These are phyloP conservation scores for Tylopilus plumbeoviolaceoides DNA, from an alignment of 768 basidiomycete genomes.

Conservation along the genomic window DNA sequence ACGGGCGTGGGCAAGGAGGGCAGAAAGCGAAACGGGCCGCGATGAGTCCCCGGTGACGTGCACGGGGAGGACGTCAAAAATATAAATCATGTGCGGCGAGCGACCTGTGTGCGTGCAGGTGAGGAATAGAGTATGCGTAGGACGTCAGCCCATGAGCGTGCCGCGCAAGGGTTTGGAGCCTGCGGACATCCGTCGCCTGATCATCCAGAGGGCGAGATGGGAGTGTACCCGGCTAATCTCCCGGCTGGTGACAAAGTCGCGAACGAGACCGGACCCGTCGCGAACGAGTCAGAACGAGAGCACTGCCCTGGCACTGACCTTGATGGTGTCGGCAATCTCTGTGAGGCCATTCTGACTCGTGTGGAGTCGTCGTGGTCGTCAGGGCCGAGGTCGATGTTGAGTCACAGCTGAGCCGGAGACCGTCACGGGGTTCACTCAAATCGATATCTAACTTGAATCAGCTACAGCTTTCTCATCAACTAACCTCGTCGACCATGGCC, in stretches of 20 bases:
- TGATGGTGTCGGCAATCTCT: no score
- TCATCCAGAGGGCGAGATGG: slow-evolving; percentile 72
- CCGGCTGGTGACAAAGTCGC: slow-evolving; percentile 96
- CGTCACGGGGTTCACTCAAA: no score
- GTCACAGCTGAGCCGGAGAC: neutral
- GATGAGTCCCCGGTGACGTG: no score
- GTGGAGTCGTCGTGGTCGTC: no score
- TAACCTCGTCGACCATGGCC: slow-evolving; percentile 42
- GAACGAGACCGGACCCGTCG: slow-evolving; percentile 85
- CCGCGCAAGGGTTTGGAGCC: slow-evolving; percentile 62
- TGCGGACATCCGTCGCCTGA: slow-evolving; percentile 66
- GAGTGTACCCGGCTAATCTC: slow-evolving; percentile 80
- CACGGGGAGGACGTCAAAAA: no score
- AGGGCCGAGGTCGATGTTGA: slow-evolving; percentile 5
- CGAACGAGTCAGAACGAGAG: slow-evolving; percentile 10
- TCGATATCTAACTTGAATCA: neutral
- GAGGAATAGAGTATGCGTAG: slow-evolving; percentile 54
- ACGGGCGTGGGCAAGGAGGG: no score
- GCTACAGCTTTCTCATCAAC: neutral
- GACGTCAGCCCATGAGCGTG: slow-evolving; percentile 84
- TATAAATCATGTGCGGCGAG: no score
- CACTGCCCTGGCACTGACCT: no score
- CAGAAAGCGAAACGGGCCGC: no score
- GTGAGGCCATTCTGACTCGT: no score
- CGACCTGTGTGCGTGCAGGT: slow-evolving; percentile 37